Evolutionary conservation across 805 yeast species (phyloP).

Genomic region (Candida parachauliodes): DNA sequence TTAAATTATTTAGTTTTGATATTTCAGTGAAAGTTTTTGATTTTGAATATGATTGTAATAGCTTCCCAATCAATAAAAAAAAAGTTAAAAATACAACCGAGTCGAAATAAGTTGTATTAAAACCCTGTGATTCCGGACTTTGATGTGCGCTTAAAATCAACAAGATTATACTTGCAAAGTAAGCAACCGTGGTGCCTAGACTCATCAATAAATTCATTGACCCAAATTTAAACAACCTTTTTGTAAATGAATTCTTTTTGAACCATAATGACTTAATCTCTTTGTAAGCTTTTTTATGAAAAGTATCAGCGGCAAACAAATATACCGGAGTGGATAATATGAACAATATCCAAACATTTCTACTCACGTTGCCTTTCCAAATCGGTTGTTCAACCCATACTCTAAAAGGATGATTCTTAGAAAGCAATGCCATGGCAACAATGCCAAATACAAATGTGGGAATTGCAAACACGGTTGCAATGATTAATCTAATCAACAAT

Average conservation of each 20-base stretch:
- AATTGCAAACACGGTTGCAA: slow-evolving; percentile 54
- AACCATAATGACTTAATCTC: slow-evolving; percentile 60
- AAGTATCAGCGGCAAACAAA: slow-evolving; percentile 69
- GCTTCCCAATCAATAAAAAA: slow-evolving; percentile 66
- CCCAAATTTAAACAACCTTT: slow-evolving; percentile 65
- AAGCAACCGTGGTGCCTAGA: slow-evolving; percentile 70
- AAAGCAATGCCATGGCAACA: slow-evolving; percentile 62
- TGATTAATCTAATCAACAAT: slow-evolving; percentile 43
- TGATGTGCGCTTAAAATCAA: slow-evolving; percentile 44
- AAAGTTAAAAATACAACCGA: slow-evolving; percentile 74
- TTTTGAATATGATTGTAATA: slow-evolving; percentile 65
- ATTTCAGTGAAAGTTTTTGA: slow-evolving; percentile 65
- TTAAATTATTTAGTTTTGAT: slow-evolving; percentile 47
- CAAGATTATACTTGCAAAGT: slow-evolving; percentile 61
- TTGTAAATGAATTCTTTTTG: slow-evolving; percentile 49
- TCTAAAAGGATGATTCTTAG: slow-evolving; percentile 38
- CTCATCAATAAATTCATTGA: slow-evolving; percentile 74
- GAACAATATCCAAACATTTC: slow-evolving; percentile 65
- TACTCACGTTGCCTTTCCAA: slow-evolving; percentile 58
- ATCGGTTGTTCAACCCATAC: slow-evolving; percentile 58
- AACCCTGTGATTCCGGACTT: slow-evolving; percentile 29
- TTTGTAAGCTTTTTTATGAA: slow-evolving; percentile 62
- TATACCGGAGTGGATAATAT: slow-evolving; percentile 69
- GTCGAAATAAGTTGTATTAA: slow-evolving; percentile 69
- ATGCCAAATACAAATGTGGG: slow-evolving; percentile 69